phyloP scores from a whole-genome alignment of 345 rosid genomes.

The Toxicodendron radicans region DNA sequence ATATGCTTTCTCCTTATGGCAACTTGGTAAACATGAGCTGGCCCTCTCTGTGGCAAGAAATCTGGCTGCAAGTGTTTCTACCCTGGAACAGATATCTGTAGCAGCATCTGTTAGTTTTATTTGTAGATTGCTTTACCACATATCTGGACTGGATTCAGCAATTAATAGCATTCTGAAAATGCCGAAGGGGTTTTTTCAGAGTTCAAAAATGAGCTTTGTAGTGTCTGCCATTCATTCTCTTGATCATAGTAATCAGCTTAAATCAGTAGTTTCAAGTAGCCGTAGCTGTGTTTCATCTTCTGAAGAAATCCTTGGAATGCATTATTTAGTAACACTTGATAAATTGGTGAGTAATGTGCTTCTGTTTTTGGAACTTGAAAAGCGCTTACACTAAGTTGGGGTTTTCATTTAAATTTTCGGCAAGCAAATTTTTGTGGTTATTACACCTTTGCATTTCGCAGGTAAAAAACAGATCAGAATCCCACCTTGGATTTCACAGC shows the following conservation, averaged over 20 bases:
- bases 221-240: slow-evolving; percentile 77
- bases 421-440: slow-evolving; percentile 2
- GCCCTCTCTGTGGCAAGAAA: slow-evolving; percentile 61
- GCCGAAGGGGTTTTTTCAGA: slow-evolving; percentile 65
- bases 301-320: slow-evolving; percentile 64
- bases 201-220: slow-evolving; percentile 67
- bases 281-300: slow-evolving; percentile 47
- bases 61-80: slow-evolving; percentile 57
- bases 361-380: slow-evolving; percentile 10
- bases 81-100: slow-evolving; percentile 56
- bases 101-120: slow-evolving; percentile 75
- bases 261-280: slow-evolving; percentile 57
- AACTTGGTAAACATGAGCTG: slow-evolving; percentile 64
- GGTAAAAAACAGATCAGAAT: slow-evolving; percentile 67
- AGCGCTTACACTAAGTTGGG: neutral
- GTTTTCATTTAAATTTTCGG: slow-evolving; percentile 3
- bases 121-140: slow-evolving; percentile 69
- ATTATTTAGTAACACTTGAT: slow-evolving; percentile 70
- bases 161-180: slow-evolving; percentile 68
- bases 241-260: slow-evolving; percentile 66
- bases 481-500: slow-evolving; percentile 58
- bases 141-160: slow-evolving; percentile 75
- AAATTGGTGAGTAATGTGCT: slow-evolving; percentile 62
- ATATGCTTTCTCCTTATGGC: slow-evolving; percentile 83
- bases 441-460: slow-evolving; percentile 35